phyloP scores from a whole-genome alignment of 371 early-diverging fungal species.

The Globomyces sp. region DNA sequence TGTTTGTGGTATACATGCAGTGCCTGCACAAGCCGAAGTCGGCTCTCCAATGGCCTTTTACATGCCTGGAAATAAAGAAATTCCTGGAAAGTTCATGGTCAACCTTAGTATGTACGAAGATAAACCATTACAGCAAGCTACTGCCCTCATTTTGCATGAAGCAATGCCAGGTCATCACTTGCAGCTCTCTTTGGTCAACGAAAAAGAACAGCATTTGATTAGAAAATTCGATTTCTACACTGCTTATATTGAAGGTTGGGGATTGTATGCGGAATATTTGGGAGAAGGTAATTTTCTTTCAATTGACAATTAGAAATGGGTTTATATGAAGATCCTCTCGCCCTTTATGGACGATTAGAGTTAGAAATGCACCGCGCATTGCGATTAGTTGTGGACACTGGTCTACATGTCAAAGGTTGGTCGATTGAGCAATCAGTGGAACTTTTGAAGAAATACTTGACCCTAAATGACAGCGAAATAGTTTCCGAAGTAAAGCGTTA shows the following conservation, averaged over 20 bases:
- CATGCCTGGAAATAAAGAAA: constrained; percentile 24
- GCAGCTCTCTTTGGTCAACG: constrained; percentile 35
- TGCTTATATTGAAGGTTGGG: constrained; percentile 42
- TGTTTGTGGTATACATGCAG: constrained; percentile 28
- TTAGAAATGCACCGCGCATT: constrained; percentile 44
- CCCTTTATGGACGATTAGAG: constrained; percentile 40
- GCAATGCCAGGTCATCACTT: constrained; percentile 49
- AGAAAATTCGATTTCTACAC: constrained; percentile 28
- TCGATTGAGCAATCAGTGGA: constrained; percentile 32
- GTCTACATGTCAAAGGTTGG: constrained; percentile 42
- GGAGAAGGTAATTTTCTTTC: too few species aligned
- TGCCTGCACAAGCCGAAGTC: constrained; percentile 30
- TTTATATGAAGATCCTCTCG: constrained; percentile 37
- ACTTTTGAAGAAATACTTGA: constrained; percentile 30
- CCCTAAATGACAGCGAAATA: constrained; percentile 30
- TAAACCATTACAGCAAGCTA: constrained; percentile 29
- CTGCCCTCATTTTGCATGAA: constrained; percentile 40
- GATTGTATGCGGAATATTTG: constrained; percentile 41
- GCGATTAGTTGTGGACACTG: constrained; percentile 42
- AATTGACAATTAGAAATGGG: too few species aligned
- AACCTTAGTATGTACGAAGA: constrained; percentile 26
- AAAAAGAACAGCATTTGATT: constrained; percentile 31
- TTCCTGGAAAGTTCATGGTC: constrained; percentile 14
- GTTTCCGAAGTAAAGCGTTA: constrained; percentile 38
- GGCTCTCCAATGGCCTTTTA: constrained; percentile 34